Conservation (phyloP, 768 basidiomycete genomes). For the Pisolithus albus region DNA sequence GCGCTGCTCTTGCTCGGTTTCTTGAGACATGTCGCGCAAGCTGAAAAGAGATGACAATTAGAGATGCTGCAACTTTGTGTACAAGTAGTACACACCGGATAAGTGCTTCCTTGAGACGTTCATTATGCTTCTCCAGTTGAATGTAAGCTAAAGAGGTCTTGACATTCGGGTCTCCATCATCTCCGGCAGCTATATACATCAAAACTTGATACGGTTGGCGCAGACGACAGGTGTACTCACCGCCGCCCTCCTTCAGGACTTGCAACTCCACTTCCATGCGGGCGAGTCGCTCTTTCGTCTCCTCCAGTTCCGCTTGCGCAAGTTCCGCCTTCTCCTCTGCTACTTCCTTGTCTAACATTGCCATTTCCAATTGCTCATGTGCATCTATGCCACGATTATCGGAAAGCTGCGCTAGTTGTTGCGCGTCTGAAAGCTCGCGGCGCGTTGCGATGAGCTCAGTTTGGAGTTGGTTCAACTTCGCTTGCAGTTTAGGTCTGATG, state of each 20-base stretch:
- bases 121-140: slow-evolving; percentile 96
- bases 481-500: slow-evolving; percentile 84
- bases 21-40: slow-evolving; percentile 80
- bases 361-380: slow-evolving; percentile 90
- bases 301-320: slow-evolving; percentile 72
- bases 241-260: slow-evolving; percentile 59
- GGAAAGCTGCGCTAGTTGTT: slow-evolving; percentile 65
- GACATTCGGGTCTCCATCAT: slow-evolving; percentile 27
- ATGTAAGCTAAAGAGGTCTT: slow-evolving; percentile 63
- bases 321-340: slow-evolving; percentile 89
- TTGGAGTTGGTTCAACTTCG: slow-evolving; percentile 76
- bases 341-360: slow-evolving; percentile 91
- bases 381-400: slow-evolving; percentile 70
- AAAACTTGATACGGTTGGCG: slow-evolving; percentile 3
- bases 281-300: slow-evolving; percentile 69
- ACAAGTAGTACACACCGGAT: slow-evolving; percentile 47
- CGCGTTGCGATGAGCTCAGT: slow-evolving; percentile 70
- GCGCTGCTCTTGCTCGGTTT: slow-evolving; percentile 81
- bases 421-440: slow-evolving; percentile 70
- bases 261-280: slow-evolving; percentile 78
- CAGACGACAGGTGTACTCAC: slow-evolving; percentile 10
- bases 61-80: background rate
- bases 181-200: slow-evolving; percentile 14
- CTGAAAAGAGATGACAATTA: slow-evolving; percentile 31
- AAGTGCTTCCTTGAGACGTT: slow-evolving; percentile 89